Percentiles rank a stretch among this genome's conserved stretches.
Evolutionary conservation across 441 rosid genomes (phyloP).

Genomic region (Eutrema salsugineum): DNA sequence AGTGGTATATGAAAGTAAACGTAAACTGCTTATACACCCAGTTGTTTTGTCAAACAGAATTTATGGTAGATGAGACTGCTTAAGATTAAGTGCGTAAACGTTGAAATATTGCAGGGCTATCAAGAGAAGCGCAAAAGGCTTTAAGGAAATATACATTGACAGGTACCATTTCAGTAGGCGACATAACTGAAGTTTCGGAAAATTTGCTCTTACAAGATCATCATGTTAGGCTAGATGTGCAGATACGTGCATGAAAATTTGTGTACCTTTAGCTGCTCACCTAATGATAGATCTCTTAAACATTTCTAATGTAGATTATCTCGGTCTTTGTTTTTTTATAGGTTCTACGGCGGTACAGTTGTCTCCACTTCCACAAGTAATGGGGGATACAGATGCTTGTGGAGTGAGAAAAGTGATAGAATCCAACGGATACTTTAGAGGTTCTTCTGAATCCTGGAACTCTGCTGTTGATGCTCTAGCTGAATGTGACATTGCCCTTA

Average conservation of each 20-base stretch:
- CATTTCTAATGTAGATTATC: not conserved
- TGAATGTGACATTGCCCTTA: slow-evolving; percentile 50
- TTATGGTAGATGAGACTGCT: not conserved
- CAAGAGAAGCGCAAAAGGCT: slow-evolving; percentile 82
- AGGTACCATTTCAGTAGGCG: slow-evolving; percentile 44
- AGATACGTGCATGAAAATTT: not conserved
- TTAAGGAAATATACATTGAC: slow-evolving; percentile 67
- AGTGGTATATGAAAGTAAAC: slow-evolving; percentile 79
- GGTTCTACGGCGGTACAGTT: slow-evolving; percentile 67
- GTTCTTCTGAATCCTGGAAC: slow-evolving; percentile 55
- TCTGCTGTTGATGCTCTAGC: slow-evolving; percentile 46
- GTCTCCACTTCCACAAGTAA: slow-evolving; percentile 47
- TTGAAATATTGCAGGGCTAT: slow-evolving; percentile 59
- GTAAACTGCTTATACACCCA: slow-evolving; percentile 38
- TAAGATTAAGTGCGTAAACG: slow-evolving; percentile 1
- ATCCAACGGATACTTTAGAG: slow-evolving; percentile 63
- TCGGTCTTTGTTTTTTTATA: slow-evolving; percentile 18
- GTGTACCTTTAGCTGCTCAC: not conserved
- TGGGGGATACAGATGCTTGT: slow-evolving; percentile 58
- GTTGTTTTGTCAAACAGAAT: not conserved
- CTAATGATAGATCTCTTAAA: not conserved
- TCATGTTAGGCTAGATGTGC: not conserved
- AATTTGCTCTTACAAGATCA: not conserved
- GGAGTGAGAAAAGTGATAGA: slow-evolving; percentile 65
- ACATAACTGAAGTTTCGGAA: not conserved